Base-by-base conservation (phyloP, 2,329 filamentous ascomycete genomes). In the Didymella pinodella region DNA sequence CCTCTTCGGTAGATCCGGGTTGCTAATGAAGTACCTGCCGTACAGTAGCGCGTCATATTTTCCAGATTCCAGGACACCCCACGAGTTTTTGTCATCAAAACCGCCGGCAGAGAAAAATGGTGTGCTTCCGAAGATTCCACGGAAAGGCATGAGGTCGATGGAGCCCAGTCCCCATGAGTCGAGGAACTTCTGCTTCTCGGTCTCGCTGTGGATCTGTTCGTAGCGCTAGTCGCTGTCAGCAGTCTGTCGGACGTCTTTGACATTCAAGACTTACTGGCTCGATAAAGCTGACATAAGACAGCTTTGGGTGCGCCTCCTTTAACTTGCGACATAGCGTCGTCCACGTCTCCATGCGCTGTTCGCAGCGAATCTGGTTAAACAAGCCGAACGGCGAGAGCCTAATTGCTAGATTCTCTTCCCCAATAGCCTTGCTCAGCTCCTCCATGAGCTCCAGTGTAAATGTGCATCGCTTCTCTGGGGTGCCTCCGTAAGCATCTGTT, bases 281-380 rank as follows among this genome's bases (percentile, higher is more conserved):
- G 47, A 86, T 77, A 44, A 86, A 84, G 73, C 81, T 83, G 16
- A 86, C 80, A 61, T 86, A 86, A 2, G 81, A 81, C n/a, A 86
- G 68, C 4, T 70, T 64, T 0, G 81, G 81, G 10, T 78, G 72
- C 5, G 69, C 65, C 26, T 60, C 66, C 69, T 85, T 85, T 59
- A 86, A 65, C 58, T 81, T 75, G 40, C 75, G 73, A 60, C 82
- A 85, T 6, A 86, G 74, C 59, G 81, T 73, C 2, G 77, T 76
- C 82, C 83, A 86, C 0, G 83, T 85, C 69, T 85, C 82, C 22
- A 86, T 59, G 1, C 83, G 77, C 71, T 86, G 78, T 63, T 80
- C 78, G 5, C 82, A 78, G 20, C 81, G 79, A 5, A 81, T 75
- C 58, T 84, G 81, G 54, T 86, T 85, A 65, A 82, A 86, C 2